Conservation (phyloP, 179 eudicot genomes). For the Heliamphora pulchella region DNA sequence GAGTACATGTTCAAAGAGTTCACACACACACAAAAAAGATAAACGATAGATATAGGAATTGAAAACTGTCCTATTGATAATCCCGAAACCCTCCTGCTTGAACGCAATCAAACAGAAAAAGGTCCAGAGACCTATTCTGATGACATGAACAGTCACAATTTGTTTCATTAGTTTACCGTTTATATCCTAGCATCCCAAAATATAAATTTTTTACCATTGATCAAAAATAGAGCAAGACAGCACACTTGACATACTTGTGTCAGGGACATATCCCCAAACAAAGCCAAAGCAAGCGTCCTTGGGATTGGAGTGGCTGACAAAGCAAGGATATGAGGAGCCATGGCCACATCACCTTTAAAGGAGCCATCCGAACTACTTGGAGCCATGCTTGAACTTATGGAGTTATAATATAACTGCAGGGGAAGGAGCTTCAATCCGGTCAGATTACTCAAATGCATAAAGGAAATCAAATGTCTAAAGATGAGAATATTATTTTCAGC, state of each 20-base stretch:
- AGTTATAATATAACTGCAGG: conserved; percentile 65
- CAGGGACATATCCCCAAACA: conserved; percentile 89
- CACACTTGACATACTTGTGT: conserved; percentile 53
- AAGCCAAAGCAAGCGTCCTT: conserved; percentile 88
- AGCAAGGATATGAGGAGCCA: conserved; percentile 98
- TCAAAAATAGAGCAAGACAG: conserved; percentile 3
- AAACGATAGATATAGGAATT: not conserved
- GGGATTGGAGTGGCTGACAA: conserved; percentile 99
- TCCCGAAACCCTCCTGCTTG: not conserved
- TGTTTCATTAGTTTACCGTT: not conserved
- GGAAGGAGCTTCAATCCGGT: conserved; percentile 8
- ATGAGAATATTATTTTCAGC: not conserved
- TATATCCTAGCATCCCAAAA: not conserved
- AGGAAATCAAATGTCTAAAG: conserved; percentile 1
- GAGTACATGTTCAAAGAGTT: not conserved
- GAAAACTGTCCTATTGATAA: not conserved
- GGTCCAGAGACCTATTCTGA: not conserved
- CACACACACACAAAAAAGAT: not conserved
- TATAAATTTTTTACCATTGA: not conserved
- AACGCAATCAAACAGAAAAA: not conserved
- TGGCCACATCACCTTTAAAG: conserved; percentile 32
- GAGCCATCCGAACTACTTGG: conserved; percentile 32
- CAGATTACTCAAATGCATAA: not conserved
- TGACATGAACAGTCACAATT: not conserved
- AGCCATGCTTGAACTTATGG: conserved; percentile 30